These are phyloP conservation scores for Pythium grandisporangium DNA, from an alignment of 352 stramenopile species.

Conservation along the genomic window DNA sequence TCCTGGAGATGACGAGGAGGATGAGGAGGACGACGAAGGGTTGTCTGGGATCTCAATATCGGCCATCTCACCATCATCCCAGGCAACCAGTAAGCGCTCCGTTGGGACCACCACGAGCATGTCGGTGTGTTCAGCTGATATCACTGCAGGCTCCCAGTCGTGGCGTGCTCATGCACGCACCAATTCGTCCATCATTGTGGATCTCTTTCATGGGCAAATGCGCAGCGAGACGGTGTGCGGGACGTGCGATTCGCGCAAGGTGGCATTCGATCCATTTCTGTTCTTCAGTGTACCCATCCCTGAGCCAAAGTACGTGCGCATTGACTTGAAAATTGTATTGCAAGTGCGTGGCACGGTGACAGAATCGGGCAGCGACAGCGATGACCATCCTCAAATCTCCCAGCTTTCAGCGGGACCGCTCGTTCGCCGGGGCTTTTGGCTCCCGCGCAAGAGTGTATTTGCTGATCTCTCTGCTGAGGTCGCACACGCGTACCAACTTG, in stretches of 20 bases:
- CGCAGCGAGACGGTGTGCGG: constrained; percentile 92
- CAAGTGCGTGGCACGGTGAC: constrained; percentile 24
- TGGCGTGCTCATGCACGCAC: constrained; percentile 89
- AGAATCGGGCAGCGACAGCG: constrained; percentile 2
- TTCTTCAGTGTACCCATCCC: constrained; percentile 94
- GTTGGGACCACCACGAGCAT: constrained; percentile 12
- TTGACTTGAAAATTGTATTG: constrained; percentile 55
- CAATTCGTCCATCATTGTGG: constrained; percentile 95
- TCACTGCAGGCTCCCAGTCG: constrained; percentile 76
- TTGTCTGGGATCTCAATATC: neutral
- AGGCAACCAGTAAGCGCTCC: neutral
- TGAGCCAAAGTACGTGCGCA: constrained; percentile 56
- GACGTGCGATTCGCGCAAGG: constrained; percentile 88
- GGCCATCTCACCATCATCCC: neutral
- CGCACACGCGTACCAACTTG: constrained; percentile 19
- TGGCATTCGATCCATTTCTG: constrained; percentile 96
- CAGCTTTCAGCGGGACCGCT: too few species aligned
- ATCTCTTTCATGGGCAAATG: constrained; percentile 95
- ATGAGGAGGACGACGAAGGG: constrained; percentile 1
- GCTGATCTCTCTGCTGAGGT: constrained; percentile 40
- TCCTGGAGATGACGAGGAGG: too few species aligned
- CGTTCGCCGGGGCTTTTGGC: constrained; percentile 34
- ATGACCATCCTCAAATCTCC: too few species aligned
- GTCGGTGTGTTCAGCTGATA: constrained; percentile 23
- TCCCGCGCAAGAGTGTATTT: constrained; percentile 35